Base-by-base conservation (phyloP, 2,329 filamentous ascomycete species). In the Penicillium sclerotiorum region DNA sequence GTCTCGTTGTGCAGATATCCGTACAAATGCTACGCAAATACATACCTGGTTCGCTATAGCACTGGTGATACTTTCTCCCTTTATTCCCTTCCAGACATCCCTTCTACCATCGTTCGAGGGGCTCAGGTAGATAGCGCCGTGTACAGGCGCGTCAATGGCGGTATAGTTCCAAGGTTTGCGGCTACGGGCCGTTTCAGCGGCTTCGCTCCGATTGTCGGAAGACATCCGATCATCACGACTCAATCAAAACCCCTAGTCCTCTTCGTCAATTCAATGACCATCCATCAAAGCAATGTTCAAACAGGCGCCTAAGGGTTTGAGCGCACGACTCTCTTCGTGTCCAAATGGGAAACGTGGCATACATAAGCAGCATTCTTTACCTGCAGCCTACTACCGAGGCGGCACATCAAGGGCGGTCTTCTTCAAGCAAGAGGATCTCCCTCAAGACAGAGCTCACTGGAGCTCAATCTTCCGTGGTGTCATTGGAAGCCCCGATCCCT, bases 321-420 rank as follows among this genome's bases (percentile, higher is more conserved):
- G 6, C n/a, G n/a, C n/a, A n/a, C n/a, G n/a, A n/a, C n/a, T n/a
- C n/a, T n/a, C n/a, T n/a, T n/a, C n/a, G n/a, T n/a, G n/a, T n/a
- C n/a, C n/a, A n/a, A n/a, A n/a, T n/a, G n/a, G n/a, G n/a, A n/a
- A n/a, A n/a, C n/a, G n/a, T n/a, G n/a, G n/a, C n/a, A n/a, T n/a
- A n/a, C n/a, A n/a, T 35, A 35, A 18, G 9, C 32, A 35, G n/a
- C 32, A 35, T 9, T 35, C n/a, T 15, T 15, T 80, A 9, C 73
- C 74, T 12, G 82, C 82, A 8, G 73, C 81, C 36, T 86, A 85
- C 67, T 86, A 85, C 63, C 82, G 86, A 39, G 85, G 85, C 45
- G 86, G 86, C 21, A 88, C 85, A n/a, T 88, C 85, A 13, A 80
- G 85, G 51, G 86, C 83, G 12, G 73, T 89, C 23, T 78, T 89